Base-by-base conservation (phyloP, 495 filamentous ascomycete species). In the Hypoxylon lenormandii region DNA sequence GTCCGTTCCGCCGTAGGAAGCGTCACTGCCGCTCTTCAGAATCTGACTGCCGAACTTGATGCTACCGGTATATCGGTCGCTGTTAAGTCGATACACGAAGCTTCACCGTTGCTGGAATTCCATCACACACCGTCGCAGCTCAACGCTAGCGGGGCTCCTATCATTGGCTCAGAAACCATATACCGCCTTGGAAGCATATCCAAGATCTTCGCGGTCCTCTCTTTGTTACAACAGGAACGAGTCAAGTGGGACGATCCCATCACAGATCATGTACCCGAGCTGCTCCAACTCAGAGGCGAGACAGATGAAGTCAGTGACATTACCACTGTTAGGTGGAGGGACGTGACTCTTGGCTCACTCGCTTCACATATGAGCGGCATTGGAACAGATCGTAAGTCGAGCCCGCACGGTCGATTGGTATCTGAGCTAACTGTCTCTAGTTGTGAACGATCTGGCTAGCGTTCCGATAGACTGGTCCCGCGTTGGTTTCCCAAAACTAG, bases 111-210 rank as follows among this genome's bases (percentile, higher is more conserved):
- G 5, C 52, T 80, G 5, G 70, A 78, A 38, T 73, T 76, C 28
- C 64, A 74, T 49, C 71, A 73, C 64, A 81, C 78, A 7, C 79
- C 79, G 2, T 51, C 71, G 0, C 45, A 62, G 8, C 68, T 59
- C 4, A 72, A 74, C 36, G 53, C 67, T 2, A 73, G 69, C 22
- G 76, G 78, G 37, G 72, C 68, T 0, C 45, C 60, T 1, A 36
- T 16, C 18, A 79, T 86, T 16, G 77, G 82, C 64, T 77, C 69
- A 5, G 68, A 85, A 49, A 82, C 78, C 3, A 78, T 88, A 16
- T 87, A 84, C 64, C 78, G 81, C 10, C 65, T 86, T 7, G 85
- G 81, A 7, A 86, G 83, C 54, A 71, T 85, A 28, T 82, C 82
- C 0, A 88, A 88, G 58, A 73, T 86, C 16, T 78, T 85, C 50